Evolutionary conservation across 495 filamentous ascomycete genomes (phyloP).

Genomic region (Penicillium samsonianum): DNA sequence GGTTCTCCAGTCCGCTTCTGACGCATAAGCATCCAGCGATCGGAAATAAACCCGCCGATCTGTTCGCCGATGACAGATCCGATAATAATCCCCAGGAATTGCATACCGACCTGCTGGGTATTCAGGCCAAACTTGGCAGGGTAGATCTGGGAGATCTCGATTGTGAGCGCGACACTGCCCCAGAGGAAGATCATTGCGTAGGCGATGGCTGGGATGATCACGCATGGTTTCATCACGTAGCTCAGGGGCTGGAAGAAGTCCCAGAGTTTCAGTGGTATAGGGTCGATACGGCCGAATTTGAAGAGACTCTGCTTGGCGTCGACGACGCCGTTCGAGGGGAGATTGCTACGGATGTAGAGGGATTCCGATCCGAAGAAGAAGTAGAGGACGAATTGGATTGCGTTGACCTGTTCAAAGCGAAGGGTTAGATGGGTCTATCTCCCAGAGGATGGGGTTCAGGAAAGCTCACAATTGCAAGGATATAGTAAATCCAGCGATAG

Average conservation of each 20-base stretch:
- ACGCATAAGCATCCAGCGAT: conserved; percentile 50
- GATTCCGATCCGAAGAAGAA: conserved; percentile 58
- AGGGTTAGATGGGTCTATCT: not conserved
- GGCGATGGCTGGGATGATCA: conserved; percentile 50
- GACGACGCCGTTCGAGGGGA: conserved; percentile 6
- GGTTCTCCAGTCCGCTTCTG: conserved; percentile 24
- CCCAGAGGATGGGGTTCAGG: not conserved
- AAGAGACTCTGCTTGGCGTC: conserved; percentile 34
- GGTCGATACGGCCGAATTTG: conserved; percentile 51
- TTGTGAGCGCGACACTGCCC: conserved; percentile 47
- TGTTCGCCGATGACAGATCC: conserved; percentile 59
- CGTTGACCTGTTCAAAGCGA: conserved; percentile 44
- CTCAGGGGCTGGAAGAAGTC: conserved; percentile 53
- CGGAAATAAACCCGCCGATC: conserved; percentile 52
- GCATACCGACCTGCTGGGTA: conserved; percentile 54
- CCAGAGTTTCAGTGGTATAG: conserved; percentile 39
- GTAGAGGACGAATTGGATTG: conserved; percentile 54
- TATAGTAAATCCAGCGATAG: conserved; percentile 50
- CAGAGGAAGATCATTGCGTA: conserved; percentile 58
- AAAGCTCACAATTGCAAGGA: conserved; percentile 42
- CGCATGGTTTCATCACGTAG: conserved; percentile 38
- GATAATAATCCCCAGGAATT: conserved; percentile 56
- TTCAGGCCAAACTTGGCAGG: conserved; percentile 53
- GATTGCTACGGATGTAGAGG: conserved; percentile 42
- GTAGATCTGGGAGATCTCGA: conserved; percentile 56